Evolutionary conservation across 192 early-diverging fungal species (phyloP), one percentile per base, ranked within the genome.

Genomic region (Coemansia sp.): DNA sequence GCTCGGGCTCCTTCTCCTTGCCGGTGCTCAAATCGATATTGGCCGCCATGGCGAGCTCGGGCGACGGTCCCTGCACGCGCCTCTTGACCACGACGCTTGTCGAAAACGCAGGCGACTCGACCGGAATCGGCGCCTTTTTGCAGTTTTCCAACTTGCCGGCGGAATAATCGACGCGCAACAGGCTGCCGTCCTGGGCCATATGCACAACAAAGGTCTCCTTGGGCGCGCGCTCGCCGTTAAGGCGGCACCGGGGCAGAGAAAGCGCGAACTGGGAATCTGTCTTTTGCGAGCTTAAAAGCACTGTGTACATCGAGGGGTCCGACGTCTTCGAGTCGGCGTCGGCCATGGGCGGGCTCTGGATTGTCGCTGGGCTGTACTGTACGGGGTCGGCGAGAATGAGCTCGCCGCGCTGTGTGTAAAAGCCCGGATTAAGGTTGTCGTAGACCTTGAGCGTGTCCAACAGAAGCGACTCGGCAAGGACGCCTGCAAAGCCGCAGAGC

Each of bases 1-100:
- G 69, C 64, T 79, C 82, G 2, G 73, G 72, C 59, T 73, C 65
- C 64, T 74, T 51, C 60, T 77, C 81, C 62, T 65, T 64, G 5
- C 77, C 77, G 2, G 77, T 80, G 6, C 57, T 45, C 47, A 53
- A 30, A 48, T 78, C 75, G 23, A 78, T 69, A 14, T 24, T 39
- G 0, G 67, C 61, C 3, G 71, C 67, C 20, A 48, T 57, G 4
- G 67, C 67, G 20, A 78, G 75, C 70, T 58, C 48, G 11, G 75
- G 75, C 20, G 45, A 29, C 29, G 75, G 67, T 0, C 75, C 75
- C 24, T 46, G 46, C 20, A 35, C 55, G 6, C 67, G 69, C 42
- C 20, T 53, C n/a, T 47, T 68, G 14, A 78, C 54, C 61, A 78
- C 29, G 11, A 36, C 66, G 55, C 48, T 36, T 1, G 75, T 66